These are phyloP conservation scores for Fistulifera pelliculosa DNA, from an alignment of 108 stramenopile genomes.

Conservation along the genomic window DNA sequence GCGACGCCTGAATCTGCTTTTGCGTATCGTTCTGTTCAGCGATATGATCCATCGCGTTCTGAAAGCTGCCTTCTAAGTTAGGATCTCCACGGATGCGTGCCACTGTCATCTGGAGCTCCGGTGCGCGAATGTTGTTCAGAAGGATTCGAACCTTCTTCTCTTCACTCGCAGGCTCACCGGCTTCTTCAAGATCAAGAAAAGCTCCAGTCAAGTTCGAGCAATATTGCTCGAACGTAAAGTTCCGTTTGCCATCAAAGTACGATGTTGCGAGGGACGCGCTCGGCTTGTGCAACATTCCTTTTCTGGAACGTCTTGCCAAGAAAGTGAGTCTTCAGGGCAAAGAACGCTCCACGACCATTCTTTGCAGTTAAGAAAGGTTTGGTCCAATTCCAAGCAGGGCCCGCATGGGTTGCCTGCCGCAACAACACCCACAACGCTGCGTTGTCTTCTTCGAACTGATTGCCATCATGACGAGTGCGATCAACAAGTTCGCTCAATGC, in stretches of 20 bases:
- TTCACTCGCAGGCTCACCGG: constrained; percentile 13
- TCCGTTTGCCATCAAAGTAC: constrained; percentile 11
- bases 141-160: constrained; percentile 10
- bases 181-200: constrained; percentile 14
- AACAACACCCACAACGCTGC: constrained; percentile 8
- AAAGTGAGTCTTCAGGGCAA: constrained; percentile 15
- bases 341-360: constrained; percentile 23
- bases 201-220: not conserved
- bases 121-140: constrained; percentile 7
- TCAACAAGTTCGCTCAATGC: constrained; percentile 14
- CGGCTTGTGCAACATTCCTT: constrained; percentile 1
- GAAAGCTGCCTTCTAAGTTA: not conserved
- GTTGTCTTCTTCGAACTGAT: constrained; percentile 13
- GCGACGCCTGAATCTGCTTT: not conserved
- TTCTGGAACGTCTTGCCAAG: constrained; percentile 4
- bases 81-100: not conserved
- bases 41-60: not conserved
- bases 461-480: constrained; percentile 8
- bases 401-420: constrained; percentile 5
- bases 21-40: not conserved
- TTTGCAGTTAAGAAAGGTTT: not conserved
- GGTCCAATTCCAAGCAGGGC: constrained; percentile 15
- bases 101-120: not conserved
- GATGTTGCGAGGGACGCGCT: constrained; percentile 1
- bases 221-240: constrained; percentile 20